Evolutionary conservation across 2,329 filamentous ascomycete species (phyloP).

Genomic region (Hymenoscyphus infarciens): DNA sequence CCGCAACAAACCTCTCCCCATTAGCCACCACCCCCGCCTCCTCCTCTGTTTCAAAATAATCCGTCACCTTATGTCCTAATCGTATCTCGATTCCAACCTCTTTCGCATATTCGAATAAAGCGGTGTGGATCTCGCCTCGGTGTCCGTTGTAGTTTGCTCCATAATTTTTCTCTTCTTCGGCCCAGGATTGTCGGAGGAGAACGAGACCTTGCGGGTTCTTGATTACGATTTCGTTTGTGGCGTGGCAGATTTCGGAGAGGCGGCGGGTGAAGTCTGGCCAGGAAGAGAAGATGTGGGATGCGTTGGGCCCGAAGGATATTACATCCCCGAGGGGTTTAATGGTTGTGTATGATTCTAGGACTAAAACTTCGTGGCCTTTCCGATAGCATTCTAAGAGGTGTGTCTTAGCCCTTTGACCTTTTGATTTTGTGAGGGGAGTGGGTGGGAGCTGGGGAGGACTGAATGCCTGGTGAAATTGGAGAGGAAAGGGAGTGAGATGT

Average conservation of each 20-base stretch:
- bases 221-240: slow-evolving; percentile 31
- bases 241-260: slow-evolving; percentile 49
- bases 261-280: slow-evolving; percentile 49
- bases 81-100: slow-evolving; percentile 52
- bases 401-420: not conserved
- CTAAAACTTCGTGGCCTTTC: slow-evolving; percentile 52
- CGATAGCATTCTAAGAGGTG: slow-evolving; percentile 50
- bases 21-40: slow-evolving; percentile 47
- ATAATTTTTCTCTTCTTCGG: slow-evolving; percentile 37
- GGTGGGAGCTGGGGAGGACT: not conserved
- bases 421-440: not conserved
- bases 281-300: slow-evolving; percentile 52
- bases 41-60: slow-evolving; percentile 47
- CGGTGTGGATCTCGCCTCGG: slow-evolving; percentile 52
- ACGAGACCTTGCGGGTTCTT: slow-evolving; percentile 51
- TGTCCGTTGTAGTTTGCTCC: slow-evolving; percentile 51
- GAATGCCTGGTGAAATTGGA: not conserved
- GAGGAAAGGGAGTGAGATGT: not conserved
- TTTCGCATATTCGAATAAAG: slow-evolving; percentile 49
- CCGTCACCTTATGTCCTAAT: slow-evolving; percentile 47
- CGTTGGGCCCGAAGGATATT: slow-evolving; percentile 54
- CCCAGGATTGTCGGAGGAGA: slow-evolving; percentile 46
- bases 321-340: slow-evolving; percentile 47
- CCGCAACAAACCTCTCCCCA: slow-evolving; percentile 43
- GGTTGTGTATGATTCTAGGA: slow-evolving; percentile 47